These are phyloP conservation scores for Malbranchea zuffiana DNA, from an alignment of 2,329 filamentous ascomycete genomes.

Conservation along the genomic window DNA sequence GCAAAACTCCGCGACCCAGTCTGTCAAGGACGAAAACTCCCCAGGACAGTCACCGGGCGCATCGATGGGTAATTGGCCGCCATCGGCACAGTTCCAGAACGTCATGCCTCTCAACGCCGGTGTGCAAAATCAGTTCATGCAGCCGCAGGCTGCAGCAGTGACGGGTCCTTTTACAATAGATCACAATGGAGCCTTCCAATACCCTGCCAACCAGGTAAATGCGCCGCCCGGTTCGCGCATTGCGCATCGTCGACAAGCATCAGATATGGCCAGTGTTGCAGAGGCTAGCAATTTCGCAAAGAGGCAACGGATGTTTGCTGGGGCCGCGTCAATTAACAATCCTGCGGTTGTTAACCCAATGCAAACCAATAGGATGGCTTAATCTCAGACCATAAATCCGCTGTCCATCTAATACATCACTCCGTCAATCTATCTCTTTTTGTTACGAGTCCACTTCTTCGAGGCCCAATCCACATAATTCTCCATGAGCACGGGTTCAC, in stretches of 20 bases:
- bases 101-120: conserved; percentile 46
- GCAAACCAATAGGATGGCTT: conserved; percentile 34
- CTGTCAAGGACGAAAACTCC: conserved; percentile 53
- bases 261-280: conserved; percentile 47
- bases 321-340: conserved; percentile 21
- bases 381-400: too few species aligned
- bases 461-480: too few species aligned
- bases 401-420: too few species aligned
- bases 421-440: too few species aligned
- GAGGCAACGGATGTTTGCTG: conserved; percentile 48
- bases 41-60: conserved; percentile 51
- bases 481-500: too few species aligned
- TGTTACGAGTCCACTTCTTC: too few species aligned
- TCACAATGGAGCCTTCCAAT: conserved; percentile 16
- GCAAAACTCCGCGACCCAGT: conserved; percentile 43
- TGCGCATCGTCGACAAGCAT: conserved; percentile 47
- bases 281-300: conserved; percentile 45
- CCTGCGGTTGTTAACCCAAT: conserved; percentile 40
- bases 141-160: conserved; percentile 12
- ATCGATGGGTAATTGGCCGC: conserved; percentile 52
- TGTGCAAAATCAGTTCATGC: conserved; percentile 33
- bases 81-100: conserved; percentile 47
- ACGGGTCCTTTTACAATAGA: conserved; percentile 9
- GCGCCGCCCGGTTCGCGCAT: conserved; percentile 1
- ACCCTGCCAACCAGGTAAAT: conserved; percentile 14